Conservation (phyloP, 2,329 filamentous ascomycete species). For the Penicillium fuscoglaucum region DNA sequence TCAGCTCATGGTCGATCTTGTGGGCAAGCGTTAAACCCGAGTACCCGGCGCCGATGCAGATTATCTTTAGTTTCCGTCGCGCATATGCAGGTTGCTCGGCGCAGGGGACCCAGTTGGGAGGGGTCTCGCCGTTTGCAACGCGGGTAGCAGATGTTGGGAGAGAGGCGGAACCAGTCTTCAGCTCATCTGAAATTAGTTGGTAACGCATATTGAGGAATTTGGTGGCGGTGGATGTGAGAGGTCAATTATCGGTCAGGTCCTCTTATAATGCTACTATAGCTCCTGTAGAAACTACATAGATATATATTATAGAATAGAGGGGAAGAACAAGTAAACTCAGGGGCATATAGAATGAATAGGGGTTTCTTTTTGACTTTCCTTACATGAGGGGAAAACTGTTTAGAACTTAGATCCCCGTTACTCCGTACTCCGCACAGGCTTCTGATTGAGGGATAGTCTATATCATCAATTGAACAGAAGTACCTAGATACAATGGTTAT, state of each 20-base stretch:
- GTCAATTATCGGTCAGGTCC: not conserved
- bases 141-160: not conserved
- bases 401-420: not conserved
- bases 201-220: not conserved
- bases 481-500: too few species aligned
- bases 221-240: too few species aligned
- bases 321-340: not conserved
- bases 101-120: not conserved
- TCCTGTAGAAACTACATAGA: too few species aligned
- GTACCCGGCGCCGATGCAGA: constrained; percentile 25
- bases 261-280: not conserved
- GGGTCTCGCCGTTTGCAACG: not conserved
- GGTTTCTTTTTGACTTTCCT: not conserved
- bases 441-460: not conserved
- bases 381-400: not conserved
- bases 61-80: constrained; percentile 4
- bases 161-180: not conserved
- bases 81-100: not conserved
- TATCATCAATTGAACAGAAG: not conserved
- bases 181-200: not conserved
- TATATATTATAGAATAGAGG: not conserved
- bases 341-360: not conserved
- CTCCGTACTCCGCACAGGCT: not conserved
- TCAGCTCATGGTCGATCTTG: constrained; percentile 21
- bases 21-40: constrained; percentile 24